Evolutionary conservation across 257 asterid species (phyloP).

Genomic region (Ophiorrhiza pumila): DNA sequence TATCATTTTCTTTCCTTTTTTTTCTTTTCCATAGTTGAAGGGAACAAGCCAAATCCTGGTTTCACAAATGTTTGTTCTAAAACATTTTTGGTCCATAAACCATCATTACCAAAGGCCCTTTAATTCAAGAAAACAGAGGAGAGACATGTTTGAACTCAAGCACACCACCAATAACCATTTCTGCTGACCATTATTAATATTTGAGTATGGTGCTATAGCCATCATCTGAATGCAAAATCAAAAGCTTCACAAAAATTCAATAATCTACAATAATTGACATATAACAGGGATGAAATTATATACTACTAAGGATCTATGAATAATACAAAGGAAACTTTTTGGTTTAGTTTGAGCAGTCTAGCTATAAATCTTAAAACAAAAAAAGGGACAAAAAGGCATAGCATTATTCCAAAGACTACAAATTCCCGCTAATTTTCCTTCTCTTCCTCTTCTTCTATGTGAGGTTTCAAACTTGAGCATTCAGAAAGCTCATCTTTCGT

Average conservation of each 20-base stretch:
- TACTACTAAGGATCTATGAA: constrained; percentile 19
- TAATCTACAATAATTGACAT: constrained; percentile 14
- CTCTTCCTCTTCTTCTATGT: constrained; percentile 28
- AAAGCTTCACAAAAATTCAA: constrained; percentile 7
- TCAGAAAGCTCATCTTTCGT: constrained; percentile 15
- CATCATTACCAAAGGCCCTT: not conserved
- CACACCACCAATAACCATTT: not conserved
- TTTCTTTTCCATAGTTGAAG: not conserved
- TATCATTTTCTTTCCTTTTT: not conserved
- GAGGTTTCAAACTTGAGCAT: constrained; percentile 17
- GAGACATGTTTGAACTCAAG: not conserved
- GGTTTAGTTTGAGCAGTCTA: constrained; percentile 19
- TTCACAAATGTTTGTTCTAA: not conserved
- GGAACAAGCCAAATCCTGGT: not conserved
- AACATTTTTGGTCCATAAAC: not conserved
- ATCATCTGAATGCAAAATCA: not conserved
- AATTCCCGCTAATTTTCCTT: constrained; percentile 29
- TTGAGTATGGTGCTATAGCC: not conserved
- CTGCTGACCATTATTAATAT: not conserved
- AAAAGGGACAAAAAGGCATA: not conserved
- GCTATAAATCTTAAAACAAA: constrained; percentile 15
- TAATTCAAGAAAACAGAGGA: not conserved
- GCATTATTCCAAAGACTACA: constrained; percentile 14
- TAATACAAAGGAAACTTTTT: not conserved
- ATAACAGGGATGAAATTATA: constrained; percentile 8